phyloP scores from a whole-genome alignment of 164 flowering plant genomes.

The Tinospora cordifolia region DNA sequence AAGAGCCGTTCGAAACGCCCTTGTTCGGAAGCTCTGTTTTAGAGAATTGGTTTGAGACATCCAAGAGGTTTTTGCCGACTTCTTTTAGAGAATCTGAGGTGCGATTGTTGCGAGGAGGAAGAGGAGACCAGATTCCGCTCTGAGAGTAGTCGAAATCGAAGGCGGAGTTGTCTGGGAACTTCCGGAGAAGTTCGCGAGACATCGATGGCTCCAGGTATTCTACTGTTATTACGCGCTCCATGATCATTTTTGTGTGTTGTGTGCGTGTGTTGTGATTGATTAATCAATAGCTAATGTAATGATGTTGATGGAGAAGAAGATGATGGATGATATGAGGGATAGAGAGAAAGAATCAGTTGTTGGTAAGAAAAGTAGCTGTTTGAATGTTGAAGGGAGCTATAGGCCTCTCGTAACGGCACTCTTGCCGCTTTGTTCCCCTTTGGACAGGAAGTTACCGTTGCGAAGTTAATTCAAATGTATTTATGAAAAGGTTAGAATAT shows the following conservation, averaged over 20 bases:
- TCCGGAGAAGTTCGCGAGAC: constrained; percentile 57
- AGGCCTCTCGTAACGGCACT: neutral
- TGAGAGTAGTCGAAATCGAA: constrained; percentile 79
- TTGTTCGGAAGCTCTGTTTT: no score
- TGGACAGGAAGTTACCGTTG: constrained; percentile 11
- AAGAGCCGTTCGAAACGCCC: no score
- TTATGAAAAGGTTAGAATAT: neutral
- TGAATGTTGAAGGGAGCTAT: no score
- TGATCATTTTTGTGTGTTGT: constrained; percentile 6
- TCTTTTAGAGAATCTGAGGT: constrained; percentile 6
- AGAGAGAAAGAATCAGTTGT: neutral
- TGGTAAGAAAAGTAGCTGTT: no score
- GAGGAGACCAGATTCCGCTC: constrained; percentile 88
- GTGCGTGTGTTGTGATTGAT: neutral
- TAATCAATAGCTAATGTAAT: no score
- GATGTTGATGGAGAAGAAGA: neutral
- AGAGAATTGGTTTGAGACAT: no score
- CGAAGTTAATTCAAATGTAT: constrained; percentile 6
- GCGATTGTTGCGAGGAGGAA: constrained; percentile 32
- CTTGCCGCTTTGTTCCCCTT: neutral
- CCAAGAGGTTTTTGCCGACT: constrained; percentile 18
- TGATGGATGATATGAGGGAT: neutral
- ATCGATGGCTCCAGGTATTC: constrained; percentile 55
- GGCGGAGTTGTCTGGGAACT: constrained; percentile 73
- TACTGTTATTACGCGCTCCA: constrained; percentile 30